Percentiles rank a stretch among this genome's conserved stretches.
phyloP scores from a whole-genome alignment of 176 grass and related monocot species.

The Olyra latifolia region DNA sequence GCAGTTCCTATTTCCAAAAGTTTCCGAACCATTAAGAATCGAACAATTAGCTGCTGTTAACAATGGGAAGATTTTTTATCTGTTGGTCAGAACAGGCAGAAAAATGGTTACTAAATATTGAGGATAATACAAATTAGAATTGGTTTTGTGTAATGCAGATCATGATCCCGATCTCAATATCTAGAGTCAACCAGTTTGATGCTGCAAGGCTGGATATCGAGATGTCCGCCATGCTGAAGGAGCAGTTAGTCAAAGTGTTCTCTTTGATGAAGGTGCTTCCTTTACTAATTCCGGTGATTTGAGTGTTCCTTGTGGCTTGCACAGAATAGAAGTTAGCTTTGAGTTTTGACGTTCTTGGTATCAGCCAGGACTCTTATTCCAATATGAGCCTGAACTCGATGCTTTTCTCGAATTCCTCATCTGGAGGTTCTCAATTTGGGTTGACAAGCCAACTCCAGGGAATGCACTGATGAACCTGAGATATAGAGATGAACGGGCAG shows the following conservation, averaged over 20 bases:
- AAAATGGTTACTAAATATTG: not conserved
- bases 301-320: not conserved
- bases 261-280: slow-evolving; percentile 86
- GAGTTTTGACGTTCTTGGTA: slow-evolving; percentile 43
- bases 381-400: slow-evolving; percentile 96
- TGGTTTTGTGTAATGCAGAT: slow-evolving; percentile 41
- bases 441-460: slow-evolving; percentile 94
- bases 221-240: slow-evolving; percentile 98
- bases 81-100: not conserved
- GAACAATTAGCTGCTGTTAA: not conserved
- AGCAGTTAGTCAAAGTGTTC: slow-evolving; percentile 96
- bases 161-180: slow-evolving; percentile 71
- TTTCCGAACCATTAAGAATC: not conserved
- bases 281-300: slow-evolving; percentile 16
- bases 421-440: slow-evolving; percentile 99
- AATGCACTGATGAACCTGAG: slow-evolving; percentile 96
- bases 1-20: not conserved
- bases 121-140: not conserved
- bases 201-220: slow-evolving; percentile 87
- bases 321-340: slow-evolving; percentile 4
- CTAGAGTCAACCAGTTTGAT: slow-evolving; percentile 96
- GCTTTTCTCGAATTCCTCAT: slow-evolving; percentile 97
- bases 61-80: not conserved
- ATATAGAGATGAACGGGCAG: slow-evolving; percentile 78
- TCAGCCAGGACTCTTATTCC: slow-evolving; percentile 94